Base-by-base conservation (phyloP, 768 basidiomycete genomes). In the Amanita polypyramis region DNA sequence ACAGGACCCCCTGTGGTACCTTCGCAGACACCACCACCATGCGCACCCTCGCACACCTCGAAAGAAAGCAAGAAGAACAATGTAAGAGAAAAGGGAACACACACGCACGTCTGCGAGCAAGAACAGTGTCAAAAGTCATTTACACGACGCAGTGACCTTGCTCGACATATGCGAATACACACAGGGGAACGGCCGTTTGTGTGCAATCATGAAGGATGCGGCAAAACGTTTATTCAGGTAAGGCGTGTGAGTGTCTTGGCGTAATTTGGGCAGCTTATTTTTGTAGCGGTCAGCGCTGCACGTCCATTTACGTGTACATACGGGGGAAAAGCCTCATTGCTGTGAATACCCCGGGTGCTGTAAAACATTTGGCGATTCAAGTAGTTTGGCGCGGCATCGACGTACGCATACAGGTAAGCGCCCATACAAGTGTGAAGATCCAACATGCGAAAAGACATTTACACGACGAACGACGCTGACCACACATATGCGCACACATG, bases 191-290 rank as follows among this genome's bases (percentile, higher is more conserved):
- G 90, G 44, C 90, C 90, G 2, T 92, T 86, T 62, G 69, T 80
- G 10, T 93, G 89, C 55, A 69, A 71, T 29, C 73, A 86, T 55
- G 57, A 65, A 23, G 81, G 80, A 23, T 93, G 90, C 50, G 86
- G 87, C 44, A 94, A 93, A 70, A 85, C 85, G 2, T 94, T 94
- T 57, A 92, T 94, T 56, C 90, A 94, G 77, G 90, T 89, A 62
- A 47, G 63, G 58, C 27, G 40, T 20, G 14, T 27, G 35, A 29
- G n/a, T 37, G 47, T 41, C 47, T 51, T 56, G 43, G 54, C 34
- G 38, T 53, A 52, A 38, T 51, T 43, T 38, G 25, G 19, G 44
- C 27, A 47, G 20, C 43, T 27, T 11, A 30, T 53, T 23, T 39
- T 51, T 52, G 51, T 62, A 95, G 86, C 80, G 88, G 46, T 93